Evolutionary conservation across 2,329 filamentous ascomycete genomes (phyloP).

Genomic region (Amauroascus niger): DNA sequence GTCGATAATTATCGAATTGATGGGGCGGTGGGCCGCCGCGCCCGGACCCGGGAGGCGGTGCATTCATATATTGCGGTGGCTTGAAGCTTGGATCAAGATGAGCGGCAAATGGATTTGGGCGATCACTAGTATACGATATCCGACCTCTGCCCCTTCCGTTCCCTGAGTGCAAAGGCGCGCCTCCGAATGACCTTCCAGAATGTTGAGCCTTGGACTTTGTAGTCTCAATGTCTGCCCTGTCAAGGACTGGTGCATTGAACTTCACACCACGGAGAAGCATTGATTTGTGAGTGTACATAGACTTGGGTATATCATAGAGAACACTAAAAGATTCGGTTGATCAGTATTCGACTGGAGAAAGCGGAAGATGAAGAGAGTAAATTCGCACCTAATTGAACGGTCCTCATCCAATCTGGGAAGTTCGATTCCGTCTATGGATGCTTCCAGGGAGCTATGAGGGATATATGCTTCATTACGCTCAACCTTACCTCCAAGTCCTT

Average conservation of each 20-base stretch:
- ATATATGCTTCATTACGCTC: slow-evolving; percentile 76
- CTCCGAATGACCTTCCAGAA: slow-evolving; percentile 60
- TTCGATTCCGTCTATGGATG: slow-evolving; percentile 60
- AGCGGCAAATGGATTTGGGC: slow-evolving; percentile 41
- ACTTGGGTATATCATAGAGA: slow-evolving; percentile 70
- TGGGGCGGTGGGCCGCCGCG: slow-evolving; percentile 31
- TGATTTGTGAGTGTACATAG: slow-evolving; percentile 71
- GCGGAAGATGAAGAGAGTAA: slow-evolving; percentile 15
- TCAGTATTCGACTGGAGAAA: not conserved
- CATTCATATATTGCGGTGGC: slow-evolving; percentile 25
- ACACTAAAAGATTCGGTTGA: slow-evolving; percentile 49
- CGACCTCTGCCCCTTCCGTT: slow-evolving; percentile 37
- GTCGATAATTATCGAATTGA: slow-evolving; percentile 14
- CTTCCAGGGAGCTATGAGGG: slow-evolving; percentile 70
- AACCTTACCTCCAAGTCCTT: slow-evolving; percentile 68
- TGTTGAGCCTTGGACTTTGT: slow-evolving; percentile 57
- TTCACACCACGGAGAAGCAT: slow-evolving; percentile 82
- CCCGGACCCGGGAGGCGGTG: slow-evolving; percentile 29
- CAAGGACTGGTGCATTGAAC: slow-evolving; percentile 61
- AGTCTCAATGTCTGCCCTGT: slow-evolving; percentile 63
- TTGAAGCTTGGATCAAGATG: slow-evolving; percentile 39
- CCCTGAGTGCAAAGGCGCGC: slow-evolving; percentile 49
- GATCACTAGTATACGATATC: slow-evolving; percentile 45
- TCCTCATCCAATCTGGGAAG: slow-evolving; percentile 77
- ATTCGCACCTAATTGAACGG: slow-evolving; percentile 66